phyloP scores from a whole-genome alignment of 2,329 filamentous ascomycete species.

The Phyllosticta paracitricarpa region DNA sequence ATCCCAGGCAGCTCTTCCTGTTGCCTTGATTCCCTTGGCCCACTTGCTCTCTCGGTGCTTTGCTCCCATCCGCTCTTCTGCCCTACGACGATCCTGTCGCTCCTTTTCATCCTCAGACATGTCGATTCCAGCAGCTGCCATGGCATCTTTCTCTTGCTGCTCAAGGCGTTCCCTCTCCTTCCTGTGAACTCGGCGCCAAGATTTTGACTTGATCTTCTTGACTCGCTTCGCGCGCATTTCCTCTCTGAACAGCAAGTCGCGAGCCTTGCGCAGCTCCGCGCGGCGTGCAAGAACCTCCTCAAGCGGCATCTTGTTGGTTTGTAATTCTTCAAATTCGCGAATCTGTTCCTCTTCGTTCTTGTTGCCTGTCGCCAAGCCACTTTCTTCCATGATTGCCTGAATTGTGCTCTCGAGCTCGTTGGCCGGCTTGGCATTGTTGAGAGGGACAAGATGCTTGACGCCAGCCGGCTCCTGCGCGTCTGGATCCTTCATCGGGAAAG shows the following conservation, averaged over 20 bases:
- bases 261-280: conserved; percentile 64
- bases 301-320: conserved; percentile 61
- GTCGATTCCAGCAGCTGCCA: conserved; percentile 50
- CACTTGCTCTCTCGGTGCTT: conserved; percentile 84
- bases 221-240: conserved; percentile 82
- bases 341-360: conserved; percentile 51
- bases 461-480: conserved; percentile 50
- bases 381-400: conserved; percentile 80
- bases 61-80: conserved; percentile 74
- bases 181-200: conserved; percentile 83
- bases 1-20: conserved; percentile 76
- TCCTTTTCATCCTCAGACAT: conserved; percentile 56
- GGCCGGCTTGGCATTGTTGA: conserved; percentile 48
- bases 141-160: conserved; percentile 46
- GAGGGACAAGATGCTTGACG: conserved; percentile 55
- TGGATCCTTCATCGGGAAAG: conserved; percentile 74
- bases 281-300: conserved; percentile 64
- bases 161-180: conserved; percentile 58
- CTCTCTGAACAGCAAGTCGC: conserved; percentile 81
- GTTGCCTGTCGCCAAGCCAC: conserved; percentile 59
- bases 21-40: conserved; percentile 75
- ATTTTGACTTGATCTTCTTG: conserved; percentile 98
- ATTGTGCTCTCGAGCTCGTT: conserved; percentile 82
- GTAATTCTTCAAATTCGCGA: conserved; percentile 57
- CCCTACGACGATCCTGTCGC: conserved; percentile 61